These are phyloP conservation scores for Sporobolomyces roseus DNA, from an alignment of 768 basidiomycete species.

Conservation along the genomic window DNA sequence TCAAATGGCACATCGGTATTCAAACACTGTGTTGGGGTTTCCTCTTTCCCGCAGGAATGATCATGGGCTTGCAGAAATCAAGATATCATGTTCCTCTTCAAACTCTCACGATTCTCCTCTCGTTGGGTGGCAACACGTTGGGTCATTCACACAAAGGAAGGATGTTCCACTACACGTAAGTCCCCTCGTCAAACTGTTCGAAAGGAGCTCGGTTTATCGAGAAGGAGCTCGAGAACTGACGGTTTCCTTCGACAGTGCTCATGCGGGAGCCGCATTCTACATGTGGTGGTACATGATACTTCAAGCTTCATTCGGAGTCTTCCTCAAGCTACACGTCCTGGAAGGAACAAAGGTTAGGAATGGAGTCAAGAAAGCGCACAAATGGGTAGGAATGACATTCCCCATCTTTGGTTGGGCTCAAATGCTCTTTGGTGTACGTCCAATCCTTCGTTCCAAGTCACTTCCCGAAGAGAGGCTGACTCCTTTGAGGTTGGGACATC, in stretches of 20 bases:
- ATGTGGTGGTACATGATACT: slow-evolving; percentile 52
- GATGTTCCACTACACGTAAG: slow-evolving; percentile 67
- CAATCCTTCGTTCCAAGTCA: too few species aligned
- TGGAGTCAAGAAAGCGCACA: slow-evolving; percentile 66
- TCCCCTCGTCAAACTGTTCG: too few species aligned
- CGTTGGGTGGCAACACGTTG: slow-evolving; percentile 63
- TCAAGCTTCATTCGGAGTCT: slow-evolving; percentile 73
- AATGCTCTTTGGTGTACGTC: slow-evolving; percentile 67
- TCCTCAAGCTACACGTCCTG: slow-evolving; percentile 86
- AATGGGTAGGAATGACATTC: slow-evolving; percentile 74
- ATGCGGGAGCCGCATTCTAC: slow-evolving; percentile 66
- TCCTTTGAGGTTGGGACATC: not conserved
- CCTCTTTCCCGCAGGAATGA: slow-evolving; percentile 66
- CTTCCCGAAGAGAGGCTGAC: not conserved
- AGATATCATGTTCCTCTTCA: slow-evolving; percentile 89
- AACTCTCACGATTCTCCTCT: slow-evolving; percentile 57
- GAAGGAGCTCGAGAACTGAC: too few species aligned
- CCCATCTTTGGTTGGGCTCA: slow-evolving; percentile 85
- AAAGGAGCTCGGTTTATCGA: too few species aligned
- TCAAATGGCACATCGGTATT: slow-evolving; percentile 77
- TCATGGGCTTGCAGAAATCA: slow-evolving; percentile 56
- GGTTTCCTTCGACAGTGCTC: too few species aligned
- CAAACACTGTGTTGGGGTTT: slow-evolving; percentile 80
- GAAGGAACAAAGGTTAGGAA: slow-evolving; percentile 66
- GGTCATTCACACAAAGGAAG: slow-evolving; percentile 85